Base-by-base conservation (phyloP, 371 early-diverging fungal species). In the Mucor sp. region DNA sequence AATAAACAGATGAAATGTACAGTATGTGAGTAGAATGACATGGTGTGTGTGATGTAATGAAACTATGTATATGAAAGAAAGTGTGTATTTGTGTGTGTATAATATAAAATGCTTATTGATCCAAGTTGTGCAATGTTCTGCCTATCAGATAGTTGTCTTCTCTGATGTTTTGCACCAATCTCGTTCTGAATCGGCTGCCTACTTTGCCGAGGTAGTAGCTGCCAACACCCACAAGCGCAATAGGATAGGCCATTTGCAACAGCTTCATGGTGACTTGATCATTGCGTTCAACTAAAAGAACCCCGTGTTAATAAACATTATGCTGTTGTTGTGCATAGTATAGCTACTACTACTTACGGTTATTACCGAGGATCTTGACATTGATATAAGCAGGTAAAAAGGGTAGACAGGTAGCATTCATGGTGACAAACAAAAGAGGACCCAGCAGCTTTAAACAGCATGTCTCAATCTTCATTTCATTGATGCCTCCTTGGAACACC, bases 141-240 rank as follows among this genome's bases (percentile, higher is more conserved):
- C 92, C 92, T 27, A 88, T 79, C 39, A 90, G 66, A 64, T 91
- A 92, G 50, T 80, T 83, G 25, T 87, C 87, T 43, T 92, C 89
- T 39, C 89, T 83, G 15, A 90, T 81, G 15, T 75, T 66, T 12
- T 84, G 78, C 7, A 81, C 74, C 84, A 89, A 85, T 9, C 68
- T 65, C 43, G 62, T 70, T 21, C 68, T 73, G 43, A 88, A 63
- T 44, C 78, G 65, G 4, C 72, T 53, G 6, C 74, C 69, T 9
- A 80, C 56, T 57, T 72, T 76, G 48, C 75, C 78, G 2, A 76
- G 62, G 12, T 70, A 68, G 35, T 69, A 76, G 19, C 62, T 33
- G 4, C 58, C 61, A 0, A 81, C 12, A 3, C 70, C 71, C 23
- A 76, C 33, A n/a, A 82, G 41, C 7, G 80, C 58, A 4, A 71